These are phyloP conservation scores for Populus davidiana DNA, from an alignment of 345 rosid genomes.

Conservation along the genomic window DNA sequence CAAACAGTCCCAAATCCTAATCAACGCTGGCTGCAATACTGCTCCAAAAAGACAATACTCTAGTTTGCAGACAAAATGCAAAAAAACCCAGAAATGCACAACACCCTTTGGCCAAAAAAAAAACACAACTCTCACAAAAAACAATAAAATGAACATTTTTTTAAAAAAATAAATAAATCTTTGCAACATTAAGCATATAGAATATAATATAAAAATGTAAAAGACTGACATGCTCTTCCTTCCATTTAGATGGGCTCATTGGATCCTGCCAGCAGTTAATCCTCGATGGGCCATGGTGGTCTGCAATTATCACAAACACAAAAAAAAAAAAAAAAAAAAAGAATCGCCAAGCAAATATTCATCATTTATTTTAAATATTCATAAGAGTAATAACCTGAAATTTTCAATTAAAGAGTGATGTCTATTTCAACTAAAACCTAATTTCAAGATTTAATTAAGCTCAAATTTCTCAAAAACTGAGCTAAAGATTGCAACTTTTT, in stretches of 20 bases:
- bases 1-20: too few relatives aligned
- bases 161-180: neutral
- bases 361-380: neutral
- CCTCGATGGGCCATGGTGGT: conserved; percentile 37
- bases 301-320: conserved; percentile 9
- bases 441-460: neutral
- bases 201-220: neutral
- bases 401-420: too few relatives aligned
- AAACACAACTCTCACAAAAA: neutral
- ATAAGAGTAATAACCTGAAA: too few relatives aligned
- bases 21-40: neutral
- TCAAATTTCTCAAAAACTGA: neutral
- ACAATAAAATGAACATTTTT: neutral
- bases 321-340: neutral
- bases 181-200: neutral
- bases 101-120: neutral
- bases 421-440: neutral
- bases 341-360: neutral
- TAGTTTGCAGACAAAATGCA: neutral
- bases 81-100: neutral
- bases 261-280: conserved; percentile 40
- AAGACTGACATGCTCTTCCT: conserved; percentile 46
- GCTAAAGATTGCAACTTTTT: neutral
- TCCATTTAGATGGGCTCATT: conserved; percentile 39
- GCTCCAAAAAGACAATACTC: neutral